A percentile compares a stretch with the other conserved stretches of the same genome.
Evolutionary conservation across 768 basidiomycete genomes (phyloP).

Genomic region (Macrocybe gigantea): DNA sequence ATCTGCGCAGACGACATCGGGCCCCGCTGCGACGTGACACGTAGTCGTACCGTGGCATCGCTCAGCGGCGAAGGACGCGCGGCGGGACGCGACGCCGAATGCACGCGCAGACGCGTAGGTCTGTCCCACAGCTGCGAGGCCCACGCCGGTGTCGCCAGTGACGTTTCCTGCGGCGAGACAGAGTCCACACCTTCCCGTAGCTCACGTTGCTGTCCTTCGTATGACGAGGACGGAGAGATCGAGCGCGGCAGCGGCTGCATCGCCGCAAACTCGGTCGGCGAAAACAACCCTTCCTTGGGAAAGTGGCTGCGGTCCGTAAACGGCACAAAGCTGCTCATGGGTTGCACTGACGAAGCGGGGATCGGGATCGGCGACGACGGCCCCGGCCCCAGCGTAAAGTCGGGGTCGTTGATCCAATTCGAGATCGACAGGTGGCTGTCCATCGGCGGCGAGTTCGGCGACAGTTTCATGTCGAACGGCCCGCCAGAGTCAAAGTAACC

Average conservation of each 20-base stretch:
- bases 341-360: conserved; percentile 36
- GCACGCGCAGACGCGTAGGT: conserved; percentile 37
- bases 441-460: conserved; percentile 36
- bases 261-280: conserved; percentile 55
- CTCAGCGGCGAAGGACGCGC: conserved; percentile 44
- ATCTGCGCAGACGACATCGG: conserved; percentile 45
- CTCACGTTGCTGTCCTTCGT: conserved; percentile 34
- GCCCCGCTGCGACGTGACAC: conserved; percentile 37
- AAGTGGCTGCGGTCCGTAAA: conserved; percentile 43
- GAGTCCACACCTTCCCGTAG: conserved; percentile 44
- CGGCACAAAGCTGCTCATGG: conserved; percentile 41
- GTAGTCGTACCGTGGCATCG: conserved; percentile 33
- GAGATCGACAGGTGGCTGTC: conserved; percentile 44
- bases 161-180: conserved; percentile 56
- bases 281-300: conserved; percentile 46
- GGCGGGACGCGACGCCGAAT: conserved; percentile 37
- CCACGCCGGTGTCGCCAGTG: conserved; percentile 58
- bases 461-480: conserved; percentile 31
- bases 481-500: conserved; percentile 31
- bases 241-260: conserved; percentile 60
- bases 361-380: conserved; percentile 63
- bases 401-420: conserved; percentile 63
- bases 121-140: conserved; percentile 61
- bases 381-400: conserved; percentile 23
- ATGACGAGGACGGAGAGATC: conserved; percentile 49